Percentiles rank a stretch among this genome's conserved stretches.
Evolutionary conservation across 2,329 filamentous ascomycete species (phyloP).

Genomic region (Magnaporthiopsis rhizophila): DNA sequence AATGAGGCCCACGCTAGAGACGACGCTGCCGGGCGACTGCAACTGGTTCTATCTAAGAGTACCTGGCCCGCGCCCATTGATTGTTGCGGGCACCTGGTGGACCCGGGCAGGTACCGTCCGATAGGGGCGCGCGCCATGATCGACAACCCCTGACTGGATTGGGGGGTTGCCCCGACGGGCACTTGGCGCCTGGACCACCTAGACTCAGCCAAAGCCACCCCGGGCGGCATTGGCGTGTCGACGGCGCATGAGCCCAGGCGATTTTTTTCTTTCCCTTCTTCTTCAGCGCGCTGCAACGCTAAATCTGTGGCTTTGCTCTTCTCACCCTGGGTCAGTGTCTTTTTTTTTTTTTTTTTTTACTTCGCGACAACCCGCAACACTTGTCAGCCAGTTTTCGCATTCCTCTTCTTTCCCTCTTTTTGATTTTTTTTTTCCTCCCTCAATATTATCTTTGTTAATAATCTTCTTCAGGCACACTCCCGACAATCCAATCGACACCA

Average conservation of each 20-base stretch:
- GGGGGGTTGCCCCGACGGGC: too few species aligned
- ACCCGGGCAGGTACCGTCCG: neutral
- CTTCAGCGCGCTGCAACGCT: too few species aligned
- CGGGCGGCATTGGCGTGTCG: neutral
- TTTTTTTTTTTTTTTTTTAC: neutral
- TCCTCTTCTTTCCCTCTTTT: neutral
- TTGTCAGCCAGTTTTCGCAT: neutral
- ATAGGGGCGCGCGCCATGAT: neutral
- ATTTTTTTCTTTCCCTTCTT: too few species aligned
- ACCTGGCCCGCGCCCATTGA: neutral
- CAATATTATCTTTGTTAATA: neutral
- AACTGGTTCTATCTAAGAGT: neutral
- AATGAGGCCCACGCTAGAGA: neutral
- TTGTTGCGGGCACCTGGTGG: neutral
- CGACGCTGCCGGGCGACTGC: neutral
- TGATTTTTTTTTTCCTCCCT: neutral
- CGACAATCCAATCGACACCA: neutral
- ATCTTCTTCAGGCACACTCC: neutral
- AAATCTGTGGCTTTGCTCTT: neutral
- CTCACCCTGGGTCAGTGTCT: neutral
- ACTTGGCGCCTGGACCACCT: neutral
- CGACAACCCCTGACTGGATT: neutral
- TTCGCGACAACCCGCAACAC: neutral
- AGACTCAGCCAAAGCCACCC: slow-evolving; percentile 1
- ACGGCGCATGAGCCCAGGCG: neutral